A percentile compares a stretch with the other conserved stretches of the same genome.
Conservation (phyloP, 2,329 filamentous ascomycete genomes). For the Gaeumannomyces sp. region DNA sequence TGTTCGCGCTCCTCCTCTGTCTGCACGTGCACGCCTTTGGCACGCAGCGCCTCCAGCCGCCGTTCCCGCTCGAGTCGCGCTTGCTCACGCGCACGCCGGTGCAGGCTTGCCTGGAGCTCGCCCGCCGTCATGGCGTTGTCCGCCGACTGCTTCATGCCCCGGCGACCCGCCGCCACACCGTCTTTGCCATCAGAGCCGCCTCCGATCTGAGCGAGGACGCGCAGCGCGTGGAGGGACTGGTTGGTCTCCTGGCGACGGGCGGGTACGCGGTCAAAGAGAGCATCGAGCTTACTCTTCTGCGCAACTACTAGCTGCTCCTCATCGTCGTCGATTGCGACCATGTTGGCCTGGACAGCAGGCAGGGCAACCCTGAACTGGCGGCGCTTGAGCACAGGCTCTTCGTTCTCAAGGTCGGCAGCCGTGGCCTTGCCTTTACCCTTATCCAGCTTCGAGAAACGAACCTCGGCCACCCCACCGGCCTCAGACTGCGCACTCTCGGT, state of each 20-base stretch:
- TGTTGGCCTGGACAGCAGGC: slow-evolving; percentile 31
- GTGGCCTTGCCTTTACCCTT: slow-evolving; percentile 58
- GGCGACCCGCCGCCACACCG: slow-evolving; percentile 22
- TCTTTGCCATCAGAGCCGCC: slow-evolving; percentile 49
- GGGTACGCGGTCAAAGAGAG: slow-evolving; percentile 66
- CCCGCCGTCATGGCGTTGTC: slow-evolving; percentile 41
- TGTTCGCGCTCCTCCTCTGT: slow-evolving; percentile 81
- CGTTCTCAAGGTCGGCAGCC: slow-evolving; percentile 20
- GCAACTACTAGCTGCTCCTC: slow-evolving; percentile 48
- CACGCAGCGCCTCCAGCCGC: slow-evolving; percentile 67
- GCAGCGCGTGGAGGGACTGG: slow-evolving; percentile 60
- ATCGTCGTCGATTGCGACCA: slow-evolving; percentile 35
- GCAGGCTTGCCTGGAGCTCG: slow-evolving; percentile 48
- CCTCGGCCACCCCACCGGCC: not conserved
- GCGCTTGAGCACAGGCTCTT: slow-evolving; percentile 22
- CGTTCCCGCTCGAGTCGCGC: slow-evolving; percentile 71
- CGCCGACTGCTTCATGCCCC: slow-evolving; percentile 39
- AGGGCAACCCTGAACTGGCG: slow-evolving; percentile 47
- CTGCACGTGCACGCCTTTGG: slow-evolving; percentile 74
- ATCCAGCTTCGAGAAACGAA: slow-evolving; percentile 26
- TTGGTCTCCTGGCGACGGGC: slow-evolving; percentile 56
- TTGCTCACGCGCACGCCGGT: slow-evolving; percentile 71
- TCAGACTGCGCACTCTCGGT: not conserved
- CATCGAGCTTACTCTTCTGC: slow-evolving; percentile 46
- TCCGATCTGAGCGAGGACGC: slow-evolving; percentile 65